These are phyloP conservation scores for Thalassiosira mediterranea DNA, from an alignment of 352 stramenopile genomes.

Conservation along the genomic window DNA sequence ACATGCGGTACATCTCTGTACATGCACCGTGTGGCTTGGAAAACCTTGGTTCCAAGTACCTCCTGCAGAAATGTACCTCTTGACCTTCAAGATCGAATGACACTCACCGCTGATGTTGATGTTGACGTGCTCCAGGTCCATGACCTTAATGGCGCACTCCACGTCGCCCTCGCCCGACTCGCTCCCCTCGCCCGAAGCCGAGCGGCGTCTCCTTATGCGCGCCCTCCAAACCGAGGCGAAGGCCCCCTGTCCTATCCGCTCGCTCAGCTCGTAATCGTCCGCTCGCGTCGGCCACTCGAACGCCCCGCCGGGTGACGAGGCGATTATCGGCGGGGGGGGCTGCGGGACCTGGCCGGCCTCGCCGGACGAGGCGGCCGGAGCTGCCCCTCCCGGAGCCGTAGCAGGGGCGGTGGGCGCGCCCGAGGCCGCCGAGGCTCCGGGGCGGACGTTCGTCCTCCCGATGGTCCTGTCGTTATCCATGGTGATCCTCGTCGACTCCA, in stretches of 20 bases:
- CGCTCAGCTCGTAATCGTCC: constrained; percentile 69
- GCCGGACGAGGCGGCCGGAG: not conserved
- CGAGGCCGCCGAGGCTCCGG: not conserved
- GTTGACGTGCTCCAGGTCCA: constrained; percentile 99
- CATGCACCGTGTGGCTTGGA: no score
- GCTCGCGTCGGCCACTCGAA: constrained; percentile 70
- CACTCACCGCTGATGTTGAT: constrained; percentile 83
- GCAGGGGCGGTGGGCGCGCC: not conserved
- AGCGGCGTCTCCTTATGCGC: constrained; percentile 57
- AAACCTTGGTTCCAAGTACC: not conserved
- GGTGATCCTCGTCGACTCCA: constrained; percentile 1
- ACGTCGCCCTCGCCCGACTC: constrained; percentile 25
- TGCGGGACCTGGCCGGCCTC: not conserved
- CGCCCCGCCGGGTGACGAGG: not conserved
- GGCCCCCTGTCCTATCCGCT: constrained; percentile 90
- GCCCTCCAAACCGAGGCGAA: constrained; percentile 98
- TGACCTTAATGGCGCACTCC: constrained; percentile 95
- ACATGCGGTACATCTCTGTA: no score
- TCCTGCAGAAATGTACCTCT: not conserved
- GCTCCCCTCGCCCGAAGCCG: constrained; percentile 5
- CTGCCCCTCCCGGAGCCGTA: not conserved
- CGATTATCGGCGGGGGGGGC: constrained; percentile 2
- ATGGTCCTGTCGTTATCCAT: constrained; percentile 53
- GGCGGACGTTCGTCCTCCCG: constrained; percentile 37
- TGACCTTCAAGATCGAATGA: not conserved